Conservation (phyloP, 1,284 basidiomycete genomes). For the Malassezia psittaci region DNA sequence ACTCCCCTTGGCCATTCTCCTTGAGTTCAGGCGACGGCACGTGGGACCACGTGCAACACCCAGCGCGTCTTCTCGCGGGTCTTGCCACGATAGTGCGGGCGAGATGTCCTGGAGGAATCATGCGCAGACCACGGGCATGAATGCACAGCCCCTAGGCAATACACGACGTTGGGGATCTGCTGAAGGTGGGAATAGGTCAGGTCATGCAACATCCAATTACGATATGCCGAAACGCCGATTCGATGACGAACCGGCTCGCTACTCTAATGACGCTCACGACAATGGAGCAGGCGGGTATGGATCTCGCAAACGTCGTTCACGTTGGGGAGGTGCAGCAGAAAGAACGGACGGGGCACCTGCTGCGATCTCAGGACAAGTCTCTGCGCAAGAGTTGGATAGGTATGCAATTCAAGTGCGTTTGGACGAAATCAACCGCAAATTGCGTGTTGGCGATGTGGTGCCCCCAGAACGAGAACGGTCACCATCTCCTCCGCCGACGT, state of each 20-base stretch:
- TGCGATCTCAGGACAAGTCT: slow-evolving; percentile 36
- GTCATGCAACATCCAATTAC: slow-evolving; percentile 2
- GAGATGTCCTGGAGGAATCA: slow-evolving; percentile 45
- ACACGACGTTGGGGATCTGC: slow-evolving; percentile 37
- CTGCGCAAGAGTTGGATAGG: slow-evolving; percentile 38
- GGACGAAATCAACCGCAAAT: slow-evolving; percentile 92
- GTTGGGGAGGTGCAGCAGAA: slow-evolving; percentile 41
- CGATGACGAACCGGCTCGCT: neutral
- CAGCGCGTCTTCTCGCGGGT: too few relatives aligned
- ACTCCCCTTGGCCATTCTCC: slow-evolving; percentile 3
- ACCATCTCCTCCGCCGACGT: slow-evolving; percentile 90
- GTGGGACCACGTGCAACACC: slow-evolving; percentile 3
- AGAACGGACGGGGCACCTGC: slow-evolving; percentile 32
- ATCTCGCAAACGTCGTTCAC: slow-evolving; percentile 41
- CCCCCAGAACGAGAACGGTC: slow-evolving; percentile 90
- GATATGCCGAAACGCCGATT: neutral
- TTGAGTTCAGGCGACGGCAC: neutral
- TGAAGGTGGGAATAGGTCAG: slow-evolving; percentile 5
- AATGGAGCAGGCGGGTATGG: slow-evolving; percentile 5
- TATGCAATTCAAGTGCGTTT: slow-evolving; percentile 54
- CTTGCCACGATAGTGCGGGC: neutral
- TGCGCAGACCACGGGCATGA: slow-evolving; percentile 43
- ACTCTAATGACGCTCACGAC: neutral
- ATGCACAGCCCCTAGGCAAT: slow-evolving; percentile 36
- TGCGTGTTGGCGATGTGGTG: slow-evolving; percentile 83